Base-by-base conservation (phyloP, 2,329 filamentous ascomycete species). In the Phialocephala subalpina region DNA sequence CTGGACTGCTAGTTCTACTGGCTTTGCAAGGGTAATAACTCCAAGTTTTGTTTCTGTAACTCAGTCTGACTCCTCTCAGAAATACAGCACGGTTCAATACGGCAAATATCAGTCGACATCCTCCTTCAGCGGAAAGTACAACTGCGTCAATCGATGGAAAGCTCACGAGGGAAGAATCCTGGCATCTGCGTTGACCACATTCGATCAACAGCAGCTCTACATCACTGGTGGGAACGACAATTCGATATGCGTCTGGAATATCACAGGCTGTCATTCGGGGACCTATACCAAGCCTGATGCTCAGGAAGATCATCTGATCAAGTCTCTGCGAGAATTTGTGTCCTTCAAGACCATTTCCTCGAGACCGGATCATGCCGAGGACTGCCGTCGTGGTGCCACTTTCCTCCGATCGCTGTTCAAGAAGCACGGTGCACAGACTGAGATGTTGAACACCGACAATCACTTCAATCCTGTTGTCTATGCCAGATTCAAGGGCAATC, bases 161-260 rank as follows among this genome's bases (percentile, higher is more conserved):
- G 95, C 94, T 0, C 95, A 99, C 74, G 82, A 93, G 42, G 95
- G 93, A 56, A 91, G 96, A 69, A 92, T 98, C 47, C 84, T 99
- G 16, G 90, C 95, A 2, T 97, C 95, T 0, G 91, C 92, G 0
- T 87, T 91, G 20, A 90, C 90, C 0, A 88, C 82, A 0, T 87
- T 91, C 76, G 86, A 90, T 35, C 86, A 87, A 58, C 87, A 92
- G 65, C 87, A 91, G n/a, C 87, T 96, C n/a, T 96, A 93, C 76
- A 93, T 97, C 59, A 97, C 95, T 0, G 96, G 96, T 9, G 94
- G 93, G 57, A 99, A 97, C 74, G 96, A 99, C 78, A 91, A 94
- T 75, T 91, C 90, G 0, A 88, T 99, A 29, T 92, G 93, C 8
- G 87, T 98, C 22, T 99, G 96, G 96, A 89, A 95, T 70, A 85